phyloP scores from a whole-genome alignment of 148 eudicot genomes.

The Dianthus caryophyllus region DNA sequence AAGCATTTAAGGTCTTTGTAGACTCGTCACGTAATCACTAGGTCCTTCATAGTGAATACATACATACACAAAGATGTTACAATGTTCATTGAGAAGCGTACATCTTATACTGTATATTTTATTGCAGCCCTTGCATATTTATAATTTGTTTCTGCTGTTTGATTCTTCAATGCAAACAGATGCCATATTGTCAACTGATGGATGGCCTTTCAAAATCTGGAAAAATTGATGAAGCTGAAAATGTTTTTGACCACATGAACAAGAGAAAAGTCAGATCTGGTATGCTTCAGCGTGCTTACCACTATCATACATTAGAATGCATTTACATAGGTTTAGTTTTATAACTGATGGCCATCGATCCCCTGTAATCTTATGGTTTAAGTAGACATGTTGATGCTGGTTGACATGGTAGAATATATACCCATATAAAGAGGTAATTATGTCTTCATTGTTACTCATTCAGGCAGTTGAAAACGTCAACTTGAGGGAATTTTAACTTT shows the following conservation, averaged over 20 bases:
- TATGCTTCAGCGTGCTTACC: slow-evolving; percentile 22
- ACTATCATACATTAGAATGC: neutral
- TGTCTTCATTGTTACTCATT: neutral
- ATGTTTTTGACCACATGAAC: slow-evolving; percentile 60
- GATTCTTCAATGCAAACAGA: slow-evolving; percentile 42
- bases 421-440: neutral
- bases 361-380: neutral
- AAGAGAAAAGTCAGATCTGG: slow-evolving; percentile 61
- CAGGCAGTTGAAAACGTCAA: neutral
- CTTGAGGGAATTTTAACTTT: neutral
- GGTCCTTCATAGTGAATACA: neutral
- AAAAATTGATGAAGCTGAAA: slow-evolving; percentile 58
- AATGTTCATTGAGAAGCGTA: neutral
- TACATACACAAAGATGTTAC: neutral
- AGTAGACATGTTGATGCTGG: neutral
- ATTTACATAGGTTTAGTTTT: neutral
- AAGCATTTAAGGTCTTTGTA: neutral
- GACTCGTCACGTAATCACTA: neutral
- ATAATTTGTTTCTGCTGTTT: slow-evolving; percentile 10
- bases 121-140: neutral
- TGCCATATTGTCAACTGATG: slow-evolving; percentile 86
- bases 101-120: neutral
- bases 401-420: neutral
- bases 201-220: slow-evolving; percentile 89
- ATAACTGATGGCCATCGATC: neutral